Conservation (phyloP, 805 yeast genomes). For the Zygosaccharomyces gambellarensis region DNA sequence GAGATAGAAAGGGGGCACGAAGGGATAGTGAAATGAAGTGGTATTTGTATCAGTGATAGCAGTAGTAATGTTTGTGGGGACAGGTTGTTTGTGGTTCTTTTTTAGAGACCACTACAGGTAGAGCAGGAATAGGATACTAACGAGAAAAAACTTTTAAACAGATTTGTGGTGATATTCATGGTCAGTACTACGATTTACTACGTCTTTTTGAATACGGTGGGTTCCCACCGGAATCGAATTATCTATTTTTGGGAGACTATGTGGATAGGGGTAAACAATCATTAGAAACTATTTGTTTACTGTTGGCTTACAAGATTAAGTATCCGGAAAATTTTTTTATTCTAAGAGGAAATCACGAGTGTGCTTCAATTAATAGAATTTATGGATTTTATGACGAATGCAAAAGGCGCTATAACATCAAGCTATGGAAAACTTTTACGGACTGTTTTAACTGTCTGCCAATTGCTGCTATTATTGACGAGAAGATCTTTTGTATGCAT, state of each 20-base stretch:
- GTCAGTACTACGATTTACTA: constrained; percentile 93
- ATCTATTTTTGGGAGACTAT: constrained; percentile 91
- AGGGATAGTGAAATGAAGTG: not conserved
- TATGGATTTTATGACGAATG: constrained; percentile 99
- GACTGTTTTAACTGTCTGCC: constrained; percentile 98
- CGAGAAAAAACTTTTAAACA: constrained; percentile 15
- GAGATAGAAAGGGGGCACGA: not conserved
- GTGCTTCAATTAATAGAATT: constrained; percentile 96
- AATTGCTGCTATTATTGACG: constrained; percentile 96
- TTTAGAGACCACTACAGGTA: too few species aligned
- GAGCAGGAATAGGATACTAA: not conserved
- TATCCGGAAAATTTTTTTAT: constrained; percentile 97
- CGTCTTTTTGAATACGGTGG: constrained; percentile 98
- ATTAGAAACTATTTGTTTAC: constrained; percentile 87
- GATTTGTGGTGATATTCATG: constrained; percentile 97
- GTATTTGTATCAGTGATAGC: not conserved
- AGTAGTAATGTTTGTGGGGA: not conserved
- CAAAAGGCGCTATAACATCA: constrained; percentile 95
- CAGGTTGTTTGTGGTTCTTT: not conserved
- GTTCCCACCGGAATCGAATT: constrained; percentile 98
- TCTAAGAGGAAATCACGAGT: constrained; percentile 96
- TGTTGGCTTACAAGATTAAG: constrained; percentile 93
- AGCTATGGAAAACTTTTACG: constrained; percentile 97
- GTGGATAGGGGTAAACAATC: constrained; percentile 99
- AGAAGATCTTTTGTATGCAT: constrained; percentile 97